phyloP scores from a whole-genome alignment of 2,329 filamentous ascomycete species.

The Celoporthe dispersa region DNA sequence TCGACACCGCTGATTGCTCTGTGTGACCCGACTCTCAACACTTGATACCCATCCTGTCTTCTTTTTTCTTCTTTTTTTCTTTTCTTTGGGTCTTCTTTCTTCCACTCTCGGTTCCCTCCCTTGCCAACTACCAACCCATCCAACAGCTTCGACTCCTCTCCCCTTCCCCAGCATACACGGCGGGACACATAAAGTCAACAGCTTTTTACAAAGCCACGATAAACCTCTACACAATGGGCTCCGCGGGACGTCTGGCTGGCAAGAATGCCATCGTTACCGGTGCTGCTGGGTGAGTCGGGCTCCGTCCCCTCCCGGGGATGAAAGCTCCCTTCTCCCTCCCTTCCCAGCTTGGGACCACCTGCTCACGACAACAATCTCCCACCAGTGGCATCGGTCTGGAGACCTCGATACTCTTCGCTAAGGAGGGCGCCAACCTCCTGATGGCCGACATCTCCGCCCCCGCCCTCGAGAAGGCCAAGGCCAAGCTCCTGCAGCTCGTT shows the following conservation, averaged over 20 bases:
- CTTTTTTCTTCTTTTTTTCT: too few relatives aligned
- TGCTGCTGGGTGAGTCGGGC: constrained; percentile 74
- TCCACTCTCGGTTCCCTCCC: background rate
- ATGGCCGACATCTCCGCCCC: constrained; percentile 83
- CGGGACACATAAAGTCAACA: background rate
- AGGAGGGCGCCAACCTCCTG: constrained; percentile 83
- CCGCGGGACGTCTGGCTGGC: constrained; percentile 56
- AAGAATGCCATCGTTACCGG: constrained; percentile 78
- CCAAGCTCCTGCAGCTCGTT: constrained; percentile 75
- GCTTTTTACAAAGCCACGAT: background rate
- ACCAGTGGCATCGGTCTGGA: constrained; percentile 88
- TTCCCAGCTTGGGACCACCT: background rate
- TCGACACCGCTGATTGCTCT: background rate
- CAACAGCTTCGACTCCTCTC: background rate
- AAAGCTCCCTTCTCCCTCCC: constrained; percentile 3
- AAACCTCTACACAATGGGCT: constrained; percentile 13
- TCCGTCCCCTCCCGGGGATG: background rate
- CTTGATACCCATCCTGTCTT: background rate
- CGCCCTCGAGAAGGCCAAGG: constrained; percentile 75
- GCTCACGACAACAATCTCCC: background rate
- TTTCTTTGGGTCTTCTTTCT: too few relatives aligned
- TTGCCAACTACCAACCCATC: background rate
- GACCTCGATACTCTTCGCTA: constrained; percentile 85
- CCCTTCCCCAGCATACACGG: background rate
- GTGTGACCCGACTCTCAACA: background rate